A percentile compares a stretch with the other conserved stretches of the same genome.
Evolutionary conservation across 495 filamentous ascomycete species (phyloP).

Genomic region (Aspergillus nanangensis): DNA sequence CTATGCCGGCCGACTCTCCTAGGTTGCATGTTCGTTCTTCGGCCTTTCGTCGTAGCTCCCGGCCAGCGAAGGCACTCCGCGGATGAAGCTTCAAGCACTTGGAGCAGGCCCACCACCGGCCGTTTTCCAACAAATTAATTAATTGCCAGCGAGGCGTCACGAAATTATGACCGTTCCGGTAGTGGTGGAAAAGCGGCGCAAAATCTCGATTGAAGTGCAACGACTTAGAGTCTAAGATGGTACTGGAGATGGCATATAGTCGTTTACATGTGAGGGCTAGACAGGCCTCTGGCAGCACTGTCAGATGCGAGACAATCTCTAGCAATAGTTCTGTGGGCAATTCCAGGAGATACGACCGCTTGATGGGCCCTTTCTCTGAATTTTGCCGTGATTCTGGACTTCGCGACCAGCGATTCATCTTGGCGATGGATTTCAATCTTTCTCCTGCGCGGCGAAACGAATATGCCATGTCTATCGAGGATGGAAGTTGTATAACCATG

Average conservation of each 20-base stretch:
- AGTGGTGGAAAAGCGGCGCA: conserved; percentile 43
- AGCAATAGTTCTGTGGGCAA: conserved; percentile 41
- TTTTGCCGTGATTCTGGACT: conserved; percentile 8
- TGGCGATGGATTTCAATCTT: conserved; percentile 28
- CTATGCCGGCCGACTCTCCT: conserved; percentile 37
- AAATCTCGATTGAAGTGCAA: conserved; percentile 42
- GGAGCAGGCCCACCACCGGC: conserved; percentile 37
- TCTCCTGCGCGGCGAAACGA: conserved; percentile 28
- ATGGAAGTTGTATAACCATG: conserved; percentile 12
- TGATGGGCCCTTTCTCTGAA: conserved; percentile 11
- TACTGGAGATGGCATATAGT: conserved; percentile 33
- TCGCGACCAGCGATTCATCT: conserved; percentile 29
- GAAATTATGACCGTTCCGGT: conserved; percentile 38
- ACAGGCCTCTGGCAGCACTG: conserved; percentile 34
- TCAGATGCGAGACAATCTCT: conserved; percentile 38
- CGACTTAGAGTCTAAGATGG: conserved; percentile 30
- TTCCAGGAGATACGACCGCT: conserved; percentile 35
- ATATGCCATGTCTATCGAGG: conserved; percentile 24
- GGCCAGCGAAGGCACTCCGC: conserved; percentile 28
- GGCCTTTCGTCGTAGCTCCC: conserved; percentile 33
- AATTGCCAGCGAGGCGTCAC: conserved; percentile 39
- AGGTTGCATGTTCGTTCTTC: conserved; percentile 35
- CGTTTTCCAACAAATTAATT: conserved; percentile 35
- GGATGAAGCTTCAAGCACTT: conserved; percentile 43
- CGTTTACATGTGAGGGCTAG: conserved; percentile 43